These are phyloP conservation scores for Fraxinus sp. DNA, from an alignment of 305 asterid species.

Conservation along the genomic window DNA sequence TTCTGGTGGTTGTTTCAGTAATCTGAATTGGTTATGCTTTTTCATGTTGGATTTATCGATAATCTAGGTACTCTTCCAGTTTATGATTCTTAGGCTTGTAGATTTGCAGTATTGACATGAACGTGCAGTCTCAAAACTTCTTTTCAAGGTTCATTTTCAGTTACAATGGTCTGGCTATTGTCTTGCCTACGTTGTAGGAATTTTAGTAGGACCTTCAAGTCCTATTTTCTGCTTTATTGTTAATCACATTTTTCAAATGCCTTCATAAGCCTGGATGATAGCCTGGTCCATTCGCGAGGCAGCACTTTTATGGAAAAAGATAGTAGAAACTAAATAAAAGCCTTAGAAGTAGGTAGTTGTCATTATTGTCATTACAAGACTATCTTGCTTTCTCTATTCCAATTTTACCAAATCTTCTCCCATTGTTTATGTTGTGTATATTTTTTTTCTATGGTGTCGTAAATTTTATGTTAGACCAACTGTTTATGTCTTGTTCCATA, in stretches of 20 bases:
- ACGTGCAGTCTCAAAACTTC: not conserved
- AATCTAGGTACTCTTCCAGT: not conserved
- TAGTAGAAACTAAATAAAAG: not conserved
- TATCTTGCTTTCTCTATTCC: not conserved
- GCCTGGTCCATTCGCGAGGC: not conserved
- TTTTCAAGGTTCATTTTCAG: not conserved
- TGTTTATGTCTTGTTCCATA: not conserved
- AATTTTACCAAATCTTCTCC: not conserved
- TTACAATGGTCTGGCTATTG: not conserved
- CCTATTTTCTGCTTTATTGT: not conserved
- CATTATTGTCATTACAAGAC: not conserved
- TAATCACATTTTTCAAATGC: not conserved
- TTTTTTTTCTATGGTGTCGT: not conserved
- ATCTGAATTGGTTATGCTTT: not conserved
- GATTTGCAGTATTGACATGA: not conserved
- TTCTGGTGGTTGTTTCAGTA: not conserved
- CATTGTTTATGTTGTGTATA: not conserved
- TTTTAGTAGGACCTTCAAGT: not conserved
- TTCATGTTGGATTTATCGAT: not conserved
- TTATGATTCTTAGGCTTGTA: slow-evolving; percentile 1
- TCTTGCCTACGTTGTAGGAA: not conserved
- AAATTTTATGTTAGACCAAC: not conserved
- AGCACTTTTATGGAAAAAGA: not conserved
- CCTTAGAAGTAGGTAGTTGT: not conserved
- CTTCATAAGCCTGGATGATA: not conserved